These are phyloP conservation scores for Capsicum rhomboideum DNA, from an alignment of 257 asterid genomes.

Conservation along the genomic window DNA sequence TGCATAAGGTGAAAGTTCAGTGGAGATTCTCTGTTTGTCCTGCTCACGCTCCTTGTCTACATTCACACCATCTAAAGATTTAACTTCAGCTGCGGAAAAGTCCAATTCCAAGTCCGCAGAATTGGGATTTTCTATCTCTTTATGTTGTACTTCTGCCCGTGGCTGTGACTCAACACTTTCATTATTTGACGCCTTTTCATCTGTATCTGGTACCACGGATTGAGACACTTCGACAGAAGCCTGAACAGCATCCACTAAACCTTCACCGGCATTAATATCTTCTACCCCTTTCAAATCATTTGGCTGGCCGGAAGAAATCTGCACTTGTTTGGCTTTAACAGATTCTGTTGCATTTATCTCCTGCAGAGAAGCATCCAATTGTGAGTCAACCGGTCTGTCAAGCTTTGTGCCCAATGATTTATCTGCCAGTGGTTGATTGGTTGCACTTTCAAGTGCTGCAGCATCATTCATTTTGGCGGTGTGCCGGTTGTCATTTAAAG, in stretches of 20 bases:
- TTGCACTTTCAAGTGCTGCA: slow-evolving; percentile 14
- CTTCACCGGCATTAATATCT: background rate
- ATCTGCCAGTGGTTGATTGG: slow-evolving; percentile 10
- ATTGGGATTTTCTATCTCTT: background rate
- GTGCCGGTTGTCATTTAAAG: slow-evolving; percentile 12
- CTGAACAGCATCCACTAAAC: background rate
- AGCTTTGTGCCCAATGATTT: slow-evolving; percentile 4
- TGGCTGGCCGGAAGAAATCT: slow-evolving; percentile 6
- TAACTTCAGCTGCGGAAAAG: slow-evolving; percentile 7
- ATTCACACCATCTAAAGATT: slow-evolving; percentile 4
- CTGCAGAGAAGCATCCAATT: background rate
- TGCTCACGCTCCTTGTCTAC: slow-evolving; percentile 17
- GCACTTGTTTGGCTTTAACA: slow-evolving; percentile 5
- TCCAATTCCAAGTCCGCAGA: background rate
- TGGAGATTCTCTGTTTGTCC: slow-evolving; percentile 17
- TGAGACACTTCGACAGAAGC: slow-evolving; percentile 1
- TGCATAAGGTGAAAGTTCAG: slow-evolving; percentile 20
- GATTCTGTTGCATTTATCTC: slow-evolving; percentile 9
- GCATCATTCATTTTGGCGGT: slow-evolving; percentile 8
- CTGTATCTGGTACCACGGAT: background rate
- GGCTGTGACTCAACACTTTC: background rate
- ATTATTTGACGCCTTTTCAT: background rate
- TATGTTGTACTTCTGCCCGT: slow-evolving; percentile 10
- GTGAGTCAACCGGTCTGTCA: background rate
- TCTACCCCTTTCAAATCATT: background rate